Evolutionary conservation across 2,329 filamentous ascomycete genomes (phyloP).

Genomic region (Fusarium torreyae): DNA sequence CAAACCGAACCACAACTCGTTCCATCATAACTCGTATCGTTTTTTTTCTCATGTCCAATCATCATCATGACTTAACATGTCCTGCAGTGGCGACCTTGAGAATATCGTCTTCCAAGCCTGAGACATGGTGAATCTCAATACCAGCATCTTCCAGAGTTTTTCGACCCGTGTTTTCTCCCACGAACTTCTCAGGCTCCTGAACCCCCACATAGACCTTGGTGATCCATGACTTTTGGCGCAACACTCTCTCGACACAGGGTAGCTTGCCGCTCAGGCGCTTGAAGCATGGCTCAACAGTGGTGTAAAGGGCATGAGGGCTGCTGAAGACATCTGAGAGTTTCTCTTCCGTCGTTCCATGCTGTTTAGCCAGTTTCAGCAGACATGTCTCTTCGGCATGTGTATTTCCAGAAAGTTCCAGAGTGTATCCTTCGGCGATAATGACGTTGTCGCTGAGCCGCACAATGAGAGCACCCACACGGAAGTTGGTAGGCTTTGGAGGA

Average conservation of each 20-base stretch:
- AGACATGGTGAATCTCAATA: slow-evolving; percentile 79
- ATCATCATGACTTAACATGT: slow-evolving; percentile 62
- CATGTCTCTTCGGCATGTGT: slow-evolving; percentile 97
- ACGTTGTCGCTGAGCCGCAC: slow-evolving; percentile 70
- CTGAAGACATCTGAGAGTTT: slow-evolving; percentile 62
- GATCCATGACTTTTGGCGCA: slow-evolving; percentile 74
- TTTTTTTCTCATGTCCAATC: background rate
- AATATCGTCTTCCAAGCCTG: slow-evolving; percentile 85
- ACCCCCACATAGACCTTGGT: slow-evolving; percentile 89
- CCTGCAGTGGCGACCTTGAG: slow-evolving; percentile 86
- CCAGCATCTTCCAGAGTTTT: slow-evolving; percentile 79
- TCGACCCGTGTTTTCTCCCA: slow-evolving; percentile 84
- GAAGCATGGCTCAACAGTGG: slow-evolving; percentile 91
- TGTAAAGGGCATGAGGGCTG: slow-evolving; percentile 75
- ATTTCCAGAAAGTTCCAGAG: slow-evolving; percentile 90
- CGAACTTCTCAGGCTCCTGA: slow-evolving; percentile 90
- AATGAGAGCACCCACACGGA: slow-evolving; percentile 93
- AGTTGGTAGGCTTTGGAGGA: slow-evolving; percentile 90
- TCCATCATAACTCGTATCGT: too few relatives aligned
- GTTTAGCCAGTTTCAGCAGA: slow-evolving; percentile 77
- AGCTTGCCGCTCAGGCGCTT: slow-evolving; percentile 80
- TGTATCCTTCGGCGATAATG: slow-evolving; percentile 87
- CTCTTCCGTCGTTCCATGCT: slow-evolving; percentile 67
- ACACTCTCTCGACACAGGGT: slow-evolving; percentile 84
- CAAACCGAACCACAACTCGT: background rate